phyloP scores from a whole-genome alignment of 1,284 basidiomycete genomes.

The Cystobasidium pallidum region DNA sequence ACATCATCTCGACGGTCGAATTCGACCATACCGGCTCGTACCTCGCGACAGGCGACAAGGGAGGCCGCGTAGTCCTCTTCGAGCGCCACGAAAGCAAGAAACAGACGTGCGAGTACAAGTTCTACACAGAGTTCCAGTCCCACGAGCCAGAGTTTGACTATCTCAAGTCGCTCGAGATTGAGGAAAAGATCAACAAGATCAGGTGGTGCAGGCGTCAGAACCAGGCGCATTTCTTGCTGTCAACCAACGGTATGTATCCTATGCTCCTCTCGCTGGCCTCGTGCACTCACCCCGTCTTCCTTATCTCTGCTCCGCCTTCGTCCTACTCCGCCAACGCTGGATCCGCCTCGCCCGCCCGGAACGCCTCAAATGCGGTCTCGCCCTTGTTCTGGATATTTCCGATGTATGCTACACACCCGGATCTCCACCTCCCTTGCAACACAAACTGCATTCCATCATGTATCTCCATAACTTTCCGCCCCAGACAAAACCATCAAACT shows the following conservation, averaged over 20 bases:
- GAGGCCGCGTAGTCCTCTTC: constrained; percentile 94
- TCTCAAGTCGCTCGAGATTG: constrained; percentile 98
- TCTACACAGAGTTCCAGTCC: constrained; percentile 99
- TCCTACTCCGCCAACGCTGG: not conserved
- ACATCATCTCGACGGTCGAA: constrained; percentile 98
- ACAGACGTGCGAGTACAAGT: constrained; percentile 99
- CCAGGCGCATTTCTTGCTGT: constrained; percentile 92
- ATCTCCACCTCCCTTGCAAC: not conserved
- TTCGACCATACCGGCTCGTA: constrained; percentile 99
- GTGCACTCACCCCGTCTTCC: not conserved
- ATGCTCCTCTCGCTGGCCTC: not conserved
- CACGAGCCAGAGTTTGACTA: constrained; percentile 99
- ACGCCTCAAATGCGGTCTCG: constrained; percentile 3
- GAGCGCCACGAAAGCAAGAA: constrained; percentile 96
- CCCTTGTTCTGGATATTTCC: constrained; percentile 18
- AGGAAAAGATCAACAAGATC: constrained; percentile 99
- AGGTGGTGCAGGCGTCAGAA: constrained; percentile 99
- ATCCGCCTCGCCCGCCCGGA: constrained; percentile 1
- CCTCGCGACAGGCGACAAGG: constrained; percentile 99
- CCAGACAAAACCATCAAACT: constrained; percentile 99
- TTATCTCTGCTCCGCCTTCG: not conserved
- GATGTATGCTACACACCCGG: not conserved
- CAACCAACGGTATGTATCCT: constrained; percentile 77
- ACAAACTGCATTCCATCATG: too few relatives aligned
- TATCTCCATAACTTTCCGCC: not conserved